Evolutionary conservation across 768 basidiomycete genomes (phyloP).

Genomic region (Russula olivacea): DNA sequence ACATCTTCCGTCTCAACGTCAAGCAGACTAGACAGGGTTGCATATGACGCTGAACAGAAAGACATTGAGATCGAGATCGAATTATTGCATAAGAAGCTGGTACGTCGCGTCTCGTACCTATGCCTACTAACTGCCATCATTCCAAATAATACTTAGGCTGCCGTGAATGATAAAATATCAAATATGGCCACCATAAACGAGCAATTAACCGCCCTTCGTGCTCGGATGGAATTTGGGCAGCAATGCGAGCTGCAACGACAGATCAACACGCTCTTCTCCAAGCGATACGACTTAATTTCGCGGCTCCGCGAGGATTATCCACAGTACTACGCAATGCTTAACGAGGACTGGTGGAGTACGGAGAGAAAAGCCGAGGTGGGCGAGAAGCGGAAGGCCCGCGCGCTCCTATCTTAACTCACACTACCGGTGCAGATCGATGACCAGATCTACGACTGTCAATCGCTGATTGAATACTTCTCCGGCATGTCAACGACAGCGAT

Average conservation of each 20-base stretch:
- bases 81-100: slow-evolving; percentile 68
- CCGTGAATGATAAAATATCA: slow-evolving; percentile 55
- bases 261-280: slow-evolving; percentile 15
- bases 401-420: no score
- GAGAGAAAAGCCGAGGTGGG: no score
- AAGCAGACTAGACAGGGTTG: slow-evolving; percentile 77
- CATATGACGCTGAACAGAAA: slow-evolving; percentile 82
- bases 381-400: no score
- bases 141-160: slow-evolving; percentile 41
- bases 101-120: slow-evolving; percentile 38
- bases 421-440: slow-evolving; percentile 38
- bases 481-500: slow-evolving; percentile 42
- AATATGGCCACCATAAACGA: slow-evolving; percentile 55
- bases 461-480: slow-evolving; percentile 78
- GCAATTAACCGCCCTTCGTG: no score
- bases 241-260: no score
- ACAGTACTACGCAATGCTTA: slow-evolving; percentile 72
- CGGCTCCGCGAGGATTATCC: slow-evolving; percentile 79
- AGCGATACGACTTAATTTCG: slow-evolving; percentile 68
- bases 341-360: slow-evolving; percentile 40
- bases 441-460: slow-evolving; percentile 95
- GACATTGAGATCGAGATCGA: slow-evolving; percentile 78
- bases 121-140: slow-evolving; percentile 20
- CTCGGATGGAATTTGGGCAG: no score
- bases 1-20: slow-evolving; percentile 31